A percentile compares a stretch with the other conserved stretches of the same genome.
These are phyloP conservation scores for Trichophyton verrucosum DNA, from an alignment of 2,329 filamentous ascomycete genomes.

Conservation along the genomic window DNA sequence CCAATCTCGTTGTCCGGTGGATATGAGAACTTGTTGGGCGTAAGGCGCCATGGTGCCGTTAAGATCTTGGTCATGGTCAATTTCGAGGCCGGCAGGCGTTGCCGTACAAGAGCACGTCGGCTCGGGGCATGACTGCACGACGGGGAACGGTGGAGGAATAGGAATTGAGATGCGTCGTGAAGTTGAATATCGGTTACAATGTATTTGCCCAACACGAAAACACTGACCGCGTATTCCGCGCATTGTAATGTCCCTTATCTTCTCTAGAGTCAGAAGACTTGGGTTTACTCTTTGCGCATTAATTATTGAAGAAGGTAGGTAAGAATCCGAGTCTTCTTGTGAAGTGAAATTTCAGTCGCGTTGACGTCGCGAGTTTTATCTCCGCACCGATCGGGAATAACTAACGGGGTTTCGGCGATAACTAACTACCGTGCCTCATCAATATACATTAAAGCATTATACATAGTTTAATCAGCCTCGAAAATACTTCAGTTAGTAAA, in stretches of 20 bases:
- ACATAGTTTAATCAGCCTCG: too few species aligned
- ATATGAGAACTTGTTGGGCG: conserved; percentile 69
- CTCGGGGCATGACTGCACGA: conserved; percentile 52
- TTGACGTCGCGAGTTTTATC: background rate
- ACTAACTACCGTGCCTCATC: background rate
- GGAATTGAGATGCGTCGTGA: conserved; percentile 18
- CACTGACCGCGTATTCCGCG: background rate
- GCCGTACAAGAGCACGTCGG: conserved; percentile 65
- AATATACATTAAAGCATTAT: too few species aligned
- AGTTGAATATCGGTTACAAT: background rate
- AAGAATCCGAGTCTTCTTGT: background rate
- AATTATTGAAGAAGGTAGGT: background rate
- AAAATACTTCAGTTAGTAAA: background rate
- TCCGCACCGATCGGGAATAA: conserved; percentile 4
- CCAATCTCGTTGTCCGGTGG: conserved; percentile 73
- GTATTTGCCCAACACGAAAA: background rate
- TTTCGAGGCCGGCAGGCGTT: conserved; percentile 56
- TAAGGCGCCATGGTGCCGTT: conserved; percentile 69
- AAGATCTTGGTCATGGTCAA: conserved; percentile 58
- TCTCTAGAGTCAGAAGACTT: background rate
- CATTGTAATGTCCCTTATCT: background rate
- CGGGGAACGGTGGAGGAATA: conserved; percentile 34
- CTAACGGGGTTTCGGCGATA: conserved; percentile 2
- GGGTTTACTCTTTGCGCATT: background rate
- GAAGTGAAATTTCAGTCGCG: background rate